Conservation (phyloP, 495 filamentous ascomycete species). For the Penicillium crystallinum region DNA sequence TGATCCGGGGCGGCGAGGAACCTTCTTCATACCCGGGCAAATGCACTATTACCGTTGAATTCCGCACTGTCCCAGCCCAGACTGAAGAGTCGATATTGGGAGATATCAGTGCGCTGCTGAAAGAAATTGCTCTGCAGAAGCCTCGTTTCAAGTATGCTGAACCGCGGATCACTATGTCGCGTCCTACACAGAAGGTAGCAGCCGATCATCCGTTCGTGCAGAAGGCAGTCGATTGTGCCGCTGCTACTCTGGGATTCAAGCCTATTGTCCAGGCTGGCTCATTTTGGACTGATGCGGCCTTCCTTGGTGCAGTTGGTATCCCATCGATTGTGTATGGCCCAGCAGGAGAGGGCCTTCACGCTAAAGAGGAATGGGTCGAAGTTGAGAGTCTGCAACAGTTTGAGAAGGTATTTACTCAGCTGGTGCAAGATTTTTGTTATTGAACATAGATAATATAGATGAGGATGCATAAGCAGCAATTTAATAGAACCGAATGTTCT, state of each 20-base stretch:
- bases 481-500: too few relatives aligned
- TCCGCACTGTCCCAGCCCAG: slow-evolving; percentile 39
- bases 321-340: slow-evolving; percentile 41
- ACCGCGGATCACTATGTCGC: slow-evolving; percentile 29
- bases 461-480: too few relatives aligned
- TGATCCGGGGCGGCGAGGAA: slow-evolving; percentile 45
- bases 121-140: slow-evolving; percentile 14
- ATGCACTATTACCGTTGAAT: slow-evolving; percentile 40
- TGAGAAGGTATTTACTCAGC: slow-evolving; percentile 15
- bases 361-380: slow-evolving; percentile 43
- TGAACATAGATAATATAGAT: slow-evolving; percentile 5
- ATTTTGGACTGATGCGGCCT: slow-evolving; percentile 43
- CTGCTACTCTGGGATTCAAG: slow-evolving; percentile 9
- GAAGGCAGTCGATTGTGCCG: slow-evolving; percentile 17
- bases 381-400: slow-evolving; percentile 29
- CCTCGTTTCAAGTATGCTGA: slow-evolving; percentile 23
- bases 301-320: slow-evolving; percentile 35
- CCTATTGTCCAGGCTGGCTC: slow-evolving; percentile 18
- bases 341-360: slow-evolving; percentile 37
- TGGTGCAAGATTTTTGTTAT: slow-evolving; percentile 28
- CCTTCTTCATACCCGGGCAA: slow-evolving; percentile 42
- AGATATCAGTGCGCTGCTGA: slow-evolving; percentile 25
- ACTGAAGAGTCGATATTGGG: slow-evolving; percentile 23
- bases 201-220: slow-evolving; percentile 31
- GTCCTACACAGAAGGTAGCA: slow-evolving; percentile 30